These are phyloP conservation scores for Erysimum cheiranthoides DNA, from an alignment of 345 rosid species.

Conservation along the genomic window DNA sequence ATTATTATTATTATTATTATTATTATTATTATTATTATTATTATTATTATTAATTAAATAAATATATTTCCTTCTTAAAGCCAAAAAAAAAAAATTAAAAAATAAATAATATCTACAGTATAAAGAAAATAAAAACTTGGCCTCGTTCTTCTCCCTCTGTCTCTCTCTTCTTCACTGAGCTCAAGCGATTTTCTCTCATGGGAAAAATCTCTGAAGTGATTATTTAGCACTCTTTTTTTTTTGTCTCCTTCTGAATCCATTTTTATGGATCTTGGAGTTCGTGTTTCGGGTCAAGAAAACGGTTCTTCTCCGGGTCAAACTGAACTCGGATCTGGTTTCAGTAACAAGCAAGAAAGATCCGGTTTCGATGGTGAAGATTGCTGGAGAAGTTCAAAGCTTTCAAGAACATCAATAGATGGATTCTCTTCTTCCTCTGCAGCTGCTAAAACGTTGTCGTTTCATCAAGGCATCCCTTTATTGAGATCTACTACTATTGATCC, in stretches of 20 bases:
- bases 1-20: too few relatives aligned
- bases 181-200: constrained; percentile 49
- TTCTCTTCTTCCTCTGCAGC: constrained; percentile 31
- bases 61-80: constrained; percentile 2
- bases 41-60: constrained; percentile 16
- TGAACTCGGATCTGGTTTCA: constrained; percentile 55
- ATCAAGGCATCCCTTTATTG: constrained; percentile 52
- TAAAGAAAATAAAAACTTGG: constrained; percentile 38
- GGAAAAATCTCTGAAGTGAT: constrained; percentile 45
- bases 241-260: constrained; percentile 41
- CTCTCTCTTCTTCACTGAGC: constrained; percentile 46
- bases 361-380: constrained; percentile 54
- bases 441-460: constrained; percentile 55
- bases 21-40: too few relatives aligned
- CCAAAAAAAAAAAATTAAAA: background rate
- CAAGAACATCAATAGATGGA: constrained; percentile 49
- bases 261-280: constrained; percentile 68
- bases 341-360: constrained; percentile 56
- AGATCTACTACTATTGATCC: constrained; percentile 61
- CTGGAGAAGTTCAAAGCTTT: constrained; percentile 51
- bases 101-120: constrained; percentile 33
- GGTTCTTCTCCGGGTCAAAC: constrained; percentile 50
- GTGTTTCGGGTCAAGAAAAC: constrained; percentile 52
- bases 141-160: constrained; percentile 42
- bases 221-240: constrained; percentile 39